phyloP scores from a whole-genome alignment of 179 eudicot genomes.

The Amaranthus tricolor region DNA sequence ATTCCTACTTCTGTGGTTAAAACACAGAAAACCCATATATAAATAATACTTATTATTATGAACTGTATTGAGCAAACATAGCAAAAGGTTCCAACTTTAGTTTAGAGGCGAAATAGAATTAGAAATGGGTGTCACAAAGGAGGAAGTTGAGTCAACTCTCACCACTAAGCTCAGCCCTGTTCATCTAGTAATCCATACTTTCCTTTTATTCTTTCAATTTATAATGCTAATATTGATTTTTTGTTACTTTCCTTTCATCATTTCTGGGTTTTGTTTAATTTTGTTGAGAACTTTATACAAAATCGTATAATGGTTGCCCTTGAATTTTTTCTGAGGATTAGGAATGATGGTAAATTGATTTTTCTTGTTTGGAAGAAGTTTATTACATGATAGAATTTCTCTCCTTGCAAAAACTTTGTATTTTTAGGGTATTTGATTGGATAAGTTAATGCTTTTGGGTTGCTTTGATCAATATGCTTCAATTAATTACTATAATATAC shows the following conservation, averaged over 20 bases:
- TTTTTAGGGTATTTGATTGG: not conserved
- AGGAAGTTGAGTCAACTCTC: slow-evolving; percentile 51
- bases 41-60: not conserved
- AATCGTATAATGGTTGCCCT: too few relatives aligned
- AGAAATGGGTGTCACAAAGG: slow-evolving; percentile 60
- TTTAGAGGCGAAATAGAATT: not conserved
- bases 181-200: slow-evolving; percentile 41
- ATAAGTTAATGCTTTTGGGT: not conserved
- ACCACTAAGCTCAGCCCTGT: slow-evolving; percentile 54
- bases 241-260: not conserved
- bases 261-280: not conserved
- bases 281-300: not conserved
- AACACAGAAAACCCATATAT: too few relatives aligned
- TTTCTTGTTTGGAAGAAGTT: not conserved
- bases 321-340: too few relatives aligned
- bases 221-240: not conserved
- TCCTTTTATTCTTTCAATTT: not conserved
- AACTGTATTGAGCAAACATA: not conserved
- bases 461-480: not conserved
- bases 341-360: not conserved
- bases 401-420: not conserved
- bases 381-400: too few relatives aligned
- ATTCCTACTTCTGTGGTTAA: not conserved
- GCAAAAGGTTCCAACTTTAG: not conserved
- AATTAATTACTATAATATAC: not conserved